Evolutionary conservation across 257 asterid species (phyloP).

Genomic region (Anisodus tanguticus): DNA sequence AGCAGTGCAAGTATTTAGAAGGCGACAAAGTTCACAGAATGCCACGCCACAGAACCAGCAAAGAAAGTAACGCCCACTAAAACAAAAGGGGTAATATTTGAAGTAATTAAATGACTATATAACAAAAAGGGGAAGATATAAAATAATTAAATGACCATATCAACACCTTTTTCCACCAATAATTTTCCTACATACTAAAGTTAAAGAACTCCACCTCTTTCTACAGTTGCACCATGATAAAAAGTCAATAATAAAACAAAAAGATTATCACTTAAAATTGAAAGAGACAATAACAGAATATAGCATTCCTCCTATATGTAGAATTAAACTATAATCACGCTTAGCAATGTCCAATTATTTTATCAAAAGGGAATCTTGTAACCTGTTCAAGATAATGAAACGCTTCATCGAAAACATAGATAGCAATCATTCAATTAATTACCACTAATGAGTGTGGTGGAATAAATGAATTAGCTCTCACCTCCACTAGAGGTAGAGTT

Average conservation of each 20-base stretch:
- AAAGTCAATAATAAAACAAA: conserved; percentile 21
- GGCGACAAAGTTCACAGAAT: background rate
- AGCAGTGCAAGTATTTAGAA: conserved; percentile 18
- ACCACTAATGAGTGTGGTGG: fast-evolving
- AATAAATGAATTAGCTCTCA: background rate
- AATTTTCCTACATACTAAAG: conserved; percentile 19
- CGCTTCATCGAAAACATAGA: background rate
- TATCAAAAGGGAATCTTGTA: background rate
- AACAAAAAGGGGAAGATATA: background rate
- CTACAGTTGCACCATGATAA: conserved; percentile 18
- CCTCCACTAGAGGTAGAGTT: background rate
- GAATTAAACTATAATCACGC: conserved; percentile 28
- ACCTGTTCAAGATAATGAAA: background rate
- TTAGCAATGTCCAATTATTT: background rate
- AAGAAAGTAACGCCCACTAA: background rate
- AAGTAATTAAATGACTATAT: background rate
- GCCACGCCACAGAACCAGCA: conserved; percentile 20
- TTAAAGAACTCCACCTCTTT: background rate
- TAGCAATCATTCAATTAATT: background rate
- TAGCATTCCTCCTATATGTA: background rate
- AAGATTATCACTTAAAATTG: background rate
- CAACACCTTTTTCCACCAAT: conserved; percentile 22
- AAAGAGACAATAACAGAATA: conserved; percentile 1
- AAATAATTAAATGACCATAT: conserved; percentile 13
- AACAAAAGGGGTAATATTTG: background rate